A percentile compares a stretch with the other conserved stretches of the same genome.
These are phyloP conservation scores for Adansonia madagascariensis DNA, from an alignment of 441 rosid genomes.

Conservation along the genomic window DNA sequence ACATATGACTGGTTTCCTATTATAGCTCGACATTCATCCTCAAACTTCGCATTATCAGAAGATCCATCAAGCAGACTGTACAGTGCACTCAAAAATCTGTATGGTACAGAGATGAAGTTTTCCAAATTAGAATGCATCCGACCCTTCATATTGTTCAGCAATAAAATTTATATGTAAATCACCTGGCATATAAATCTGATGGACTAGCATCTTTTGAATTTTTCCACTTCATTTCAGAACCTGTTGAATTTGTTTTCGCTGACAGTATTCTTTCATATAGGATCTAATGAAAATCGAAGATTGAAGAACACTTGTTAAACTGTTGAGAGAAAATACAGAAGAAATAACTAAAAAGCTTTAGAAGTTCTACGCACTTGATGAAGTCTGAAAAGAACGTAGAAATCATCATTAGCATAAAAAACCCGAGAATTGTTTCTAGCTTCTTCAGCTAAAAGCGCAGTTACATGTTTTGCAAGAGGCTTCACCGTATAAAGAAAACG, in stretches of 20 bases:
- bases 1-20: conserved; percentile 93
- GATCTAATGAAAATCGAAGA: conserved; percentile 44
- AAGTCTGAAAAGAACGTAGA: conserved; percentile 94
- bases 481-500: conserved; percentile 65
- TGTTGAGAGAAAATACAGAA: background rate
- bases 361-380: conserved; percentile 69
- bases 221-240: conserved; percentile 69
- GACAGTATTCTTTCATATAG: conserved; percentile 90
- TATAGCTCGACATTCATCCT: conserved; percentile 96
- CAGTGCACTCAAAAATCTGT: conserved; percentile 84
- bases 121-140: conserved; percentile 22
- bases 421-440: conserved; percentile 56
- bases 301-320: conserved; percentile 11
- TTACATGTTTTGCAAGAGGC: conserved; percentile 88
- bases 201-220: conserved; percentile 55
- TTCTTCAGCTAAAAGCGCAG: conserved; percentile 46
- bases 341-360: conserved; percentile 14
- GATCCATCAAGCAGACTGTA: conserved; percentile 95
- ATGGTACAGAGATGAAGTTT: conserved; percentile 1
- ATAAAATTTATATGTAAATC: conserved; percentile 19
- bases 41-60: conserved; percentile 87
- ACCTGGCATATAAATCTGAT: conserved; percentile 83
- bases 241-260: conserved; percentile 72
- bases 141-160: conserved; percentile 19
- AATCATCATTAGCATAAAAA: conserved; percentile 92